Evolutionary conservation across 257 asterid species (phyloP).

Genomic region (Nicotiana tabacum): DNA sequence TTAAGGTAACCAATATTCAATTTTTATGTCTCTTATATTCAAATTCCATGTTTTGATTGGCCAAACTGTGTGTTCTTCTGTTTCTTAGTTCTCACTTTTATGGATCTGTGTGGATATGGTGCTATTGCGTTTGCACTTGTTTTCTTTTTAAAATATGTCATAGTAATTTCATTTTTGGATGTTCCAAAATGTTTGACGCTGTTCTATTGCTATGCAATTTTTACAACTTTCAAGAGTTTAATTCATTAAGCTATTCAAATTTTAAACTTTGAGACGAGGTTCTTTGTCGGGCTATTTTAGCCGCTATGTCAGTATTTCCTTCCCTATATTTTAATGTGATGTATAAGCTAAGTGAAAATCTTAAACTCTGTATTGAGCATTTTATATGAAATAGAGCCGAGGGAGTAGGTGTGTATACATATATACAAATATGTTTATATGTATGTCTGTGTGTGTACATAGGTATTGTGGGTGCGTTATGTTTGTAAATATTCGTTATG

Average conservation of each 20-base stretch:
- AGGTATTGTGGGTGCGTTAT: neutral
- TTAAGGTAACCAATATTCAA: conserved; percentile 38
- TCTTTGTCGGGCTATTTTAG: neutral
- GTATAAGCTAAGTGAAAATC: neutral
- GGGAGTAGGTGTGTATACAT: neutral
- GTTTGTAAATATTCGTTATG: neutral
- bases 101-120: neutral
- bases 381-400: neutral
- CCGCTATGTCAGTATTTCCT: neutral
- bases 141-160: neutral
- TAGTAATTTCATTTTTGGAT: neutral
- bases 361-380: neutral
- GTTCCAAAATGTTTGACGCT: neutral
- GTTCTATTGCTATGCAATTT: neutral
- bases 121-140: too few relatives aligned
- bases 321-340: neutral
- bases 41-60: neutral
- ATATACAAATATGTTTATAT: neutral
- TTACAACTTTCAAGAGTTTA: neutral
- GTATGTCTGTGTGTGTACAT: neutral
- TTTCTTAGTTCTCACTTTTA: neutral
- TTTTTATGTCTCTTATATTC: neutral
- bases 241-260: neutral
- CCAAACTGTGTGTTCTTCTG: neutral
- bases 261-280: neutral